Conservation (phyloP, 768 basidiomycete genomes). For the Russula vinacea region DNA sequence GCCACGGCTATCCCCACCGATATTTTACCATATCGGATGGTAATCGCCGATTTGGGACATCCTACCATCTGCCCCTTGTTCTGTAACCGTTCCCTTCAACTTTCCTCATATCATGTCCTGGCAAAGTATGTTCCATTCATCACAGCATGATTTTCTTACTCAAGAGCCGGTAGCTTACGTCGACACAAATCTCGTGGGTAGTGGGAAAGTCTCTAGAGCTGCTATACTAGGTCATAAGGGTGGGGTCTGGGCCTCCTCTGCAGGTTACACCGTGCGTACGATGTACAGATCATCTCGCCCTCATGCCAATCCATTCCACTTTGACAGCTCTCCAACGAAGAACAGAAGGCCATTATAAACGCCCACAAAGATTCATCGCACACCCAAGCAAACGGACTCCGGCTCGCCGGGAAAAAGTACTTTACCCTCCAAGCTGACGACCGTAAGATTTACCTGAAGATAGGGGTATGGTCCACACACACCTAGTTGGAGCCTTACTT, state of each 20-base stretch:
- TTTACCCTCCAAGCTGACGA: conserved; percentile 53
- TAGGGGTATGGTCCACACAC: conserved; percentile 51
- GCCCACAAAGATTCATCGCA: conserved; percentile 44
- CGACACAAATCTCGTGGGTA: conserved; percentile 74
- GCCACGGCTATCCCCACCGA: conserved; percentile 19
- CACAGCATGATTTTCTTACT: conserved; percentile 1
- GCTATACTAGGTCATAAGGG: conserved; percentile 73
- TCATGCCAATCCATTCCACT: background rate
- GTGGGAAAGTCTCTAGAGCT: conserved; percentile 67
- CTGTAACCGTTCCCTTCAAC: conserved; percentile 6
- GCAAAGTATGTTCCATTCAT: conserved; percentile 24
- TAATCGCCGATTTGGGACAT: conserved; percentile 23
- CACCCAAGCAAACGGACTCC: conserved; percentile 58
- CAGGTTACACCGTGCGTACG: conserved; percentile 55
- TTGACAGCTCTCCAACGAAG: conserved; percentile 56
- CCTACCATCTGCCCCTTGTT: conserved; percentile 2
- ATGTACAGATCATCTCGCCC: background rate
- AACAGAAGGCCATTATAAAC: conserved; percentile 56
- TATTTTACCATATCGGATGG: conserved; percentile 25
- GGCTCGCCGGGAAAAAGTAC: conserved; percentile 69
- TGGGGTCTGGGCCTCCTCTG: conserved; percentile 69
- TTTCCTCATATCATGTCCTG: conserved; percentile 28
- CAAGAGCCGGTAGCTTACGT: conserved; percentile 59
- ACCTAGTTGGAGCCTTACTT: background rate
- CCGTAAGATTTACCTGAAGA: conserved; percentile 71